phyloP scores from a whole-genome alignment of 768 basidiomycete species.

The Tephrocybe rancida region DNA sequence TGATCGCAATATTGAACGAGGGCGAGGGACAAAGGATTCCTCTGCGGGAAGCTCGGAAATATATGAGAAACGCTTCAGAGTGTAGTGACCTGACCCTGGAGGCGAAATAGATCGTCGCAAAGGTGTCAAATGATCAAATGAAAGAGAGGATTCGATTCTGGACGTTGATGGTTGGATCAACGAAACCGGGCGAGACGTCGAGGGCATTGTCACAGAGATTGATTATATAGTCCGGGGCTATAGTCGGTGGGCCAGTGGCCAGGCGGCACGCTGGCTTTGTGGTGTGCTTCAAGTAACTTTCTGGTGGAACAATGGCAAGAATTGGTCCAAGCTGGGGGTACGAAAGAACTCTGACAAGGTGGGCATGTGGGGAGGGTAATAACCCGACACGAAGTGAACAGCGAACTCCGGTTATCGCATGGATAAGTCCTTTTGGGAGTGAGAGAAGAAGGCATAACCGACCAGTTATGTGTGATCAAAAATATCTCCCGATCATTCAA shows the following conservation, averaged over 20 bases:
- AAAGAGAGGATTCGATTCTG: conserved; percentile 8
- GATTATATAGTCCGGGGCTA: conserved; percentile 15
- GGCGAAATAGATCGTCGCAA: conserved; percentile 15
- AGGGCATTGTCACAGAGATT: conserved; percentile 15
- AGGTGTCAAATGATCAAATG: conserved; percentile 14
- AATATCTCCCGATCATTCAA: conserved; percentile 16
- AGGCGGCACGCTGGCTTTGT: not conserved
- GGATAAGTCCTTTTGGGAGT: conserved; percentile 14
- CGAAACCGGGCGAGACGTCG: conserved; percentile 13
- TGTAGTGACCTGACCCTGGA: conserved; percentile 34
- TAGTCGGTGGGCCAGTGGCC: conserved; percentile 7
- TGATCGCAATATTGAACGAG: conserved; percentile 28
- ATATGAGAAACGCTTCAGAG: conserved; percentile 39
- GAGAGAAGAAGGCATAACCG: not conserved
- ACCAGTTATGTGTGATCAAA: not conserved
- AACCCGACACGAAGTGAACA: not conserved
- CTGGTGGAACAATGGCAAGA: not conserved
- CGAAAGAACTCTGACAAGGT: conserved; percentile 1
- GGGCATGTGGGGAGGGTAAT: conserved; percentile 4
- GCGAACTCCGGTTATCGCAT: conserved; percentile 15
- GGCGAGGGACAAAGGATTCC: conserved; percentile 14
- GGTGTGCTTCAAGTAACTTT: not conserved
- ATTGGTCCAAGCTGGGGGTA: not conserved
- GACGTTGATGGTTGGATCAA: conserved; percentile 15
- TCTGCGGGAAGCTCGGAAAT: conserved; percentile 23